phyloP scores from a whole-genome alignment of 257 asterid species.

The Osmanthus fragrans region DNA sequence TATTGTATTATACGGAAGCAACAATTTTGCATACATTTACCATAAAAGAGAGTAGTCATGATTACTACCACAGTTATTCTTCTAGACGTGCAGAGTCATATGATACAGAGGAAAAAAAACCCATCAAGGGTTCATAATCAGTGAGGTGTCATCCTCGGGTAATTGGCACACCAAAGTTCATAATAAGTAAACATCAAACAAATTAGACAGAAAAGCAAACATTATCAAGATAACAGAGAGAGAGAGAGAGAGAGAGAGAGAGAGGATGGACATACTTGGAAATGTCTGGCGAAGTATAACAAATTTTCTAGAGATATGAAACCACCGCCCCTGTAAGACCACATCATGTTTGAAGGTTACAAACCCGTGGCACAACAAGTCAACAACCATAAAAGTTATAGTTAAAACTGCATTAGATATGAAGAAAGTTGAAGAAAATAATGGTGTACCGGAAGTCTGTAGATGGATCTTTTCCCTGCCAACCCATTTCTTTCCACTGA shows the following conservation, averaged over 20 bases:
- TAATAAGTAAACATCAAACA: conserved; percentile 6
- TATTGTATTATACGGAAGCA: neutral
- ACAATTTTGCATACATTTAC: neutral
- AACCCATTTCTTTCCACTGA: conserved; percentile 99
- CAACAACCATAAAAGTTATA: neutral
- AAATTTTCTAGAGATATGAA: conserved; percentile 92
- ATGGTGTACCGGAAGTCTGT: conserved; percentile 85
- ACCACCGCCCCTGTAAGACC: conserved; percentile 84
- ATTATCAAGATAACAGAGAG: conserved; percentile 17
- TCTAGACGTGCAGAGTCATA: neutral
- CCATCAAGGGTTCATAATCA: neutral
- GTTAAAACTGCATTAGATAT: conserved; percentile 15
- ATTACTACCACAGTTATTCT: neutral
- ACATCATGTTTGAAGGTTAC: conserved; percentile 15
- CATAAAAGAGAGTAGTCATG: neutral
- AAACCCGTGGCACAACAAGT: no score
- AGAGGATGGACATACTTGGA: neutral
- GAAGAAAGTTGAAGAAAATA: conserved; percentile 16
- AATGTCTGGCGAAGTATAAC: conserved; percentile 71
- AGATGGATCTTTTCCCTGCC: conserved; percentile 99
- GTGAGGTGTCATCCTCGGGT: neutral
- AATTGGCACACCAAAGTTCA: neutral
- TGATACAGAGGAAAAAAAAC: neutral
- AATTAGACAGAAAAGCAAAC: neutral
- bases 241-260: no score